Percentiles rank a stretch among this genome's conserved stretches.
Evolutionary conservation across 306 rosid species (phyloP).

Genomic region (Gleditsia sinensis): DNA sequence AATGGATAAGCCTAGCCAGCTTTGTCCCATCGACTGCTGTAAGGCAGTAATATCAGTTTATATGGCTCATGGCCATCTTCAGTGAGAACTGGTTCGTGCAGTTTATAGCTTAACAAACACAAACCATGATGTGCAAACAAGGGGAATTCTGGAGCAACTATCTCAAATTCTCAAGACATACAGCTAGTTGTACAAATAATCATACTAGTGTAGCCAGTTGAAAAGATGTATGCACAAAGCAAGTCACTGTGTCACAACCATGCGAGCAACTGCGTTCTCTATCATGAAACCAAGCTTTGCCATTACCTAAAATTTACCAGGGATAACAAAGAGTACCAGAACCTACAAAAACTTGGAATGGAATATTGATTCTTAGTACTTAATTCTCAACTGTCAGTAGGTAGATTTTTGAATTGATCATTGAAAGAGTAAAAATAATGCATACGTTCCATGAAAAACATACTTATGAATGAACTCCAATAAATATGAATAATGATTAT

Average conservation of each 20-base stretch:
- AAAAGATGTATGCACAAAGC: constrained; percentile 18
- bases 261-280: neutral
- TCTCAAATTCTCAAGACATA: constrained; percentile 27
- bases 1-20: neutral
- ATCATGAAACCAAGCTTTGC: constrained; percentile 8
- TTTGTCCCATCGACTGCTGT: neutral
- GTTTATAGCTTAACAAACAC: no score
- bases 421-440: constrained; percentile 15
- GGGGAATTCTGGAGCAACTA: constrained; percentile 1
- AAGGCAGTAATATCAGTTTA: neutral
- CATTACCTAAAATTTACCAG: constrained; percentile 20
- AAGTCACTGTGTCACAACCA: constrained; percentile 18
- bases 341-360: neutral
- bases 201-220: neutral
- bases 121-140: neutral
- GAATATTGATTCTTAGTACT: neutral
- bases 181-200: constrained; percentile 34
- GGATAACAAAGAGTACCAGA: neutral
- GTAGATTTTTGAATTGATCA: constrained; percentile 5
- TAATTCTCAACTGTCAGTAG: neutral
- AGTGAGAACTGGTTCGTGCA: neutral
- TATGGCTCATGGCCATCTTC: neutral
- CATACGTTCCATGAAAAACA: constrained; percentile 2
- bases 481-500: constrained; percentile 4
- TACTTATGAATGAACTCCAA: neutral